phyloP scores from a whole-genome alignment of 139 green algal genomes.

The Asterochloris erici region DNA sequence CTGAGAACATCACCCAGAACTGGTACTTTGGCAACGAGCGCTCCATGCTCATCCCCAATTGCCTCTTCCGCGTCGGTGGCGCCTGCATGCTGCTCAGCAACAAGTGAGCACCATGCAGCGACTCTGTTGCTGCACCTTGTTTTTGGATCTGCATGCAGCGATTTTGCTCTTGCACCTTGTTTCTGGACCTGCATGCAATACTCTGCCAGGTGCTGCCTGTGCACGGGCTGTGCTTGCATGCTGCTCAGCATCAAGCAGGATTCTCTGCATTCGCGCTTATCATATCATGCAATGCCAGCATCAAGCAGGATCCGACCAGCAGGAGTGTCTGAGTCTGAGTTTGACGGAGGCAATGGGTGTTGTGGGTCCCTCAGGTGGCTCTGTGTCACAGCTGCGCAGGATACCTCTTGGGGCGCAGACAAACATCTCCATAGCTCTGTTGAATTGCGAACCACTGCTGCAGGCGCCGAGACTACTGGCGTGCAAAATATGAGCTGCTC shows the following conservation, averaged over 20 bases:
- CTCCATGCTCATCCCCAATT: constrained; percentile 98
- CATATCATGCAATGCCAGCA: too few species aligned
- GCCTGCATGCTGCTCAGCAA: constrained; percentile 94
- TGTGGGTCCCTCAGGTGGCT: too few species aligned
- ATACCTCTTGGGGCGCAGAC: too few species aligned
- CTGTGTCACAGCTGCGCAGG: too few species aligned
- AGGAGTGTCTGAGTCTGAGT: too few species aligned
- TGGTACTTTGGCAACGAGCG: constrained; percentile 84
- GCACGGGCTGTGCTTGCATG: constrained; percentile 87
- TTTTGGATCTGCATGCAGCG: not conserved
- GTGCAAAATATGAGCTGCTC: constrained; percentile 77
- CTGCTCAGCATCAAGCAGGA: constrained; percentile 82
- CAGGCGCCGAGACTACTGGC: constrained; percentile 30
- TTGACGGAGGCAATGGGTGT: too few species aligned
- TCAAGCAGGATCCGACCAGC: too few species aligned
- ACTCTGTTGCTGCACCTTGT: not conserved
- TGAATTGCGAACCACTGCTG: not conserved
- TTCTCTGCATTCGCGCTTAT: too few species aligned
- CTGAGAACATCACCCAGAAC: constrained; percentile 97
- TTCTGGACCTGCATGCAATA: not conserved
- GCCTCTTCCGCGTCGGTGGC: constrained; percentile 92
- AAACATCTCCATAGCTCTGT: too few species aligned
- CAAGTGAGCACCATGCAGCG: constrained; percentile 26
- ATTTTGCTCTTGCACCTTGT: not conserved
- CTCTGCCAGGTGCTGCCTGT: constrained; percentile 91